A percentile compares a stretch with the other conserved stretches of the same genome.
phyloP scores from a whole-genome alignment of 139 green algal genomes.

The Gonium pectorale region DNA sequence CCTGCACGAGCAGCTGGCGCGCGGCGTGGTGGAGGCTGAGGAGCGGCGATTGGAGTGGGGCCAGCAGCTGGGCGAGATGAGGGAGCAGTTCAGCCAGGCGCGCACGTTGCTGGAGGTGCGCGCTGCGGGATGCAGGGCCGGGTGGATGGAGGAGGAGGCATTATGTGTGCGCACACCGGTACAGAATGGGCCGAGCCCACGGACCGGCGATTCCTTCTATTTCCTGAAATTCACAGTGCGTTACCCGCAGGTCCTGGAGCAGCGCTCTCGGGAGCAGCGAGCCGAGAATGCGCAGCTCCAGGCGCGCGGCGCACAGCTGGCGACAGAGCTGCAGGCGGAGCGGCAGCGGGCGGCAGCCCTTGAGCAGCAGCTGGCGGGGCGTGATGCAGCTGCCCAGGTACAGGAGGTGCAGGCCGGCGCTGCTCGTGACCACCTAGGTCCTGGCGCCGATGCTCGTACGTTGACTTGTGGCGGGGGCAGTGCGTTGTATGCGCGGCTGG shows the following conservation, averaged over 20 bases:
- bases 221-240: neutral
- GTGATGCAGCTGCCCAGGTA: conserved; percentile 17
- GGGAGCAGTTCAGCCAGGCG: conserved; percentile 22
- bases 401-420: neutral
- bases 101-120: conserved; percentile 31
- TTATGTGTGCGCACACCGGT: no score
- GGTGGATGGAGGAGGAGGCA: neutral
- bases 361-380: conserved; percentile 9
- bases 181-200: no score
- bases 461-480: no score
- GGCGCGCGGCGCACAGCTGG: neutral
- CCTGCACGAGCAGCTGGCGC: conserved; percentile 18
- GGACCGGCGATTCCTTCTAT: no score
- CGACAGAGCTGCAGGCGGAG: conserved; percentile 2
- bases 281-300: conserved; percentile 30
- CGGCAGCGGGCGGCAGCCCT: neutral
- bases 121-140: neutral
- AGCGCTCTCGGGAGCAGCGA: conserved; percentile 4
- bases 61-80: conserved; percentile 21
- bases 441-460: no score
- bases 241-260: conserved; percentile 27
- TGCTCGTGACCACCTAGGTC: neutral
- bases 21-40: neutral
- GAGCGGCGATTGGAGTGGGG: conserved; percentile 14
- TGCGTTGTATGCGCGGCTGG: no score